phyloP scores from a whole-genome alignment of 208 protist species.

The Crithidia thermophila region DNA sequence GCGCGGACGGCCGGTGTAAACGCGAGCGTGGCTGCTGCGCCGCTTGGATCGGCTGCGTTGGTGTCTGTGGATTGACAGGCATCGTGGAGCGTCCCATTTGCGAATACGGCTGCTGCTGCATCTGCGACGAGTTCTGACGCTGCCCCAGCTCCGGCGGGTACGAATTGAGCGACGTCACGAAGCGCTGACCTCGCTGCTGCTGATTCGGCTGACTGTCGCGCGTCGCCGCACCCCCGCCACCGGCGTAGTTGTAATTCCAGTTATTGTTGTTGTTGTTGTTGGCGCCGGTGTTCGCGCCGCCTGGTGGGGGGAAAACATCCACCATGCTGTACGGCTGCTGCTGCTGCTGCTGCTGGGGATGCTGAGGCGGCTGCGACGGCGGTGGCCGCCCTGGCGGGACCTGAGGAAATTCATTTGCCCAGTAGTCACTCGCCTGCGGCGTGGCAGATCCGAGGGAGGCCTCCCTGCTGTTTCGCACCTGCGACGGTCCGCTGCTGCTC shows the following conservation, averaged over 20 bases:
- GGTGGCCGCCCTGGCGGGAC: too few species aligned
- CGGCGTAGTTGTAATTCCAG: too few species aligned
- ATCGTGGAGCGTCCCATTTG: constrained; percentile 4
- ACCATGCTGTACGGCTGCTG: background rate
- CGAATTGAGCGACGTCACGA: constrained; percentile 3
- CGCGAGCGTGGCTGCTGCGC: background rate
- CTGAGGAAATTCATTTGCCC: background rate
- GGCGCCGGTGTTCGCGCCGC: background rate
- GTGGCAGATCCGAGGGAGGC: background rate
- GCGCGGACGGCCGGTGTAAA: constrained; percentile 1
- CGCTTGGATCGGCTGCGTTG: background rate
- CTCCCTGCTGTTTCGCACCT: background rate
- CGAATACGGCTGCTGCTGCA: constrained; percentile 20
- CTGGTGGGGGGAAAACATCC: background rate
- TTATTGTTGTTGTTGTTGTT: background rate
- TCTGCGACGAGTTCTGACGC: constrained; percentile 10
- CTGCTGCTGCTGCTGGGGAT: background rate
- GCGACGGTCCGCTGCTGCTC: background rate
- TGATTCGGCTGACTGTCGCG: background rate
- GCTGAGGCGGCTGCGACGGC: background rate
- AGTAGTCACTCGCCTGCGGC: constrained; percentile 5
- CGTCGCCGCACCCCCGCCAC: too few species aligned
- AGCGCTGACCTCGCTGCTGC: background rate
- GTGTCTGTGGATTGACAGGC: background rate
- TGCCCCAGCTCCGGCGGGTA: constrained; percentile 2